Evolutionary conservation across 192 early-diverging fungal genomes (phyloP).

Genomic region (Podila clonocystis): DNA sequence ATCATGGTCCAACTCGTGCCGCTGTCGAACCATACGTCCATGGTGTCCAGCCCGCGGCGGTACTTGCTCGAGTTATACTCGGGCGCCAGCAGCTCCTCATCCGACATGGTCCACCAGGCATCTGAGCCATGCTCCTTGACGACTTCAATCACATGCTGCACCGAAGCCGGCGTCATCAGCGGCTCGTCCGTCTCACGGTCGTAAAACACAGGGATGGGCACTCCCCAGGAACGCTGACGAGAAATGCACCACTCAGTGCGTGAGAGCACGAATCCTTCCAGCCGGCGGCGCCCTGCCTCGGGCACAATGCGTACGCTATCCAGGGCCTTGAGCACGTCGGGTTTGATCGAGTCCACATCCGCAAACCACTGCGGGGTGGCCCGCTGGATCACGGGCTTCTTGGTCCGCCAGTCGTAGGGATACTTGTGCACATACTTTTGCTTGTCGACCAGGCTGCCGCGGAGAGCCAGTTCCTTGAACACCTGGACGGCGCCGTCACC

Average conservation of each 20-base stretch:
- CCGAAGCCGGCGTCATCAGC: constrained; percentile 69
- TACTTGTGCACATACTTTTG: constrained; percentile 75
- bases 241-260: constrained; percentile 88
- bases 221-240: constrained; percentile 84
- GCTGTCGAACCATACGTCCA: constrained; percentile 93
- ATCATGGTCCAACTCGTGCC: constrained; percentile 81
- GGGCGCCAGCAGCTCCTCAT: constrained; percentile 67
- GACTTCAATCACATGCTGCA: constrained; percentile 69
- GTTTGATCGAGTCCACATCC: constrained; percentile 69
- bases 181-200: constrained; percentile 67
- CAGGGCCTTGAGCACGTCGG: constrained; percentile 58
- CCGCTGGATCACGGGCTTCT: constrained; percentile 79
- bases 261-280: constrained; percentile 72
- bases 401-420: constrained; percentile 88
- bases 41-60: constrained; percentile 75
- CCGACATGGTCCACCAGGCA: constrained; percentile 75
- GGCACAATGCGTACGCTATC: constrained; percentile 69
- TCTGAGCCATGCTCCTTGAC: constrained; percentile 69
- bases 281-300: constrained; percentile 55
- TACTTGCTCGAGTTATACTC: constrained; percentile 66
- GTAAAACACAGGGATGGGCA: constrained; percentile 83
- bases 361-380: constrained; percentile 89
- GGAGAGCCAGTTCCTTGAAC: constrained; percentile 57
- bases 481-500: constrained; percentile 65
- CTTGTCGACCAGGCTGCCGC: constrained; percentile 55